A percentile compares a stretch with the other conserved stretches of the same genome.
These are phyloP conservation scores for Stachybotrys chartarum DNA, from an alignment of 2,329 filamentous ascomycete genomes.

Conservation along the genomic window DNA sequence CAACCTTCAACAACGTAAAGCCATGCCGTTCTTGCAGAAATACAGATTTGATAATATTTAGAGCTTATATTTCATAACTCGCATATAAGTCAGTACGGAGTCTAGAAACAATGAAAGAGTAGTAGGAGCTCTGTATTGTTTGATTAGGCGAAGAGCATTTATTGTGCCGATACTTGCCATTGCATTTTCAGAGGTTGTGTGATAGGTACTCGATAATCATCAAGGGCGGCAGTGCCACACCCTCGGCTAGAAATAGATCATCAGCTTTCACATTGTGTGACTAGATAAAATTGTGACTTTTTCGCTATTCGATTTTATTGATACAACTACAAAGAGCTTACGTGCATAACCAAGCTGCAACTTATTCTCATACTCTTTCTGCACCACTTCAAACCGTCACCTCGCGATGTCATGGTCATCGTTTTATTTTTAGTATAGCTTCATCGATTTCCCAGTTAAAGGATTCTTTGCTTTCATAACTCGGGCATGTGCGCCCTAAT, in stretches of 20 bases:
- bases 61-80: too few relatives aligned
- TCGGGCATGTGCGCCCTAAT: conserved; percentile 2
- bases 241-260: conserved; percentile 4
- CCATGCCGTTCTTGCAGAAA: too few relatives aligned
- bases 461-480: conserved; percentile 4
- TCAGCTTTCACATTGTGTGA: conserved; percentile 5
- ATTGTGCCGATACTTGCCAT: too few relatives aligned
- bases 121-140: too few relatives aligned
- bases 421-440: conserved; percentile 4
- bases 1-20: too few relatives aligned
- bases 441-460: conserved; percentile 1
- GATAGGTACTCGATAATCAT: conserved; percentile 7
- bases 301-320: not conserved
- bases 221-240: conserved; percentile 3
- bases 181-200: conserved; percentile 1
- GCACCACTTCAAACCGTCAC: conserved; percentile 2
- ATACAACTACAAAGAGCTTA: conserved; percentile 1
- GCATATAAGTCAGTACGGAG: too few relatives aligned
- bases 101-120: too few relatives aligned
- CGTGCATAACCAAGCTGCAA: conserved; percentile 2
- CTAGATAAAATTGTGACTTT: not conserved
- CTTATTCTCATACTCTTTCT: conserved; percentile 3
- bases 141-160: too few relatives aligned
- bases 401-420: conserved; percentile 3
- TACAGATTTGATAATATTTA: too few relatives aligned